Percentiles rank a stretch among this genome's conserved stretches.
Evolutionary conservation across 2,329 filamentous ascomycete genomes (phyloP).

Genomic region (Aspergillus ibericus): DNA sequence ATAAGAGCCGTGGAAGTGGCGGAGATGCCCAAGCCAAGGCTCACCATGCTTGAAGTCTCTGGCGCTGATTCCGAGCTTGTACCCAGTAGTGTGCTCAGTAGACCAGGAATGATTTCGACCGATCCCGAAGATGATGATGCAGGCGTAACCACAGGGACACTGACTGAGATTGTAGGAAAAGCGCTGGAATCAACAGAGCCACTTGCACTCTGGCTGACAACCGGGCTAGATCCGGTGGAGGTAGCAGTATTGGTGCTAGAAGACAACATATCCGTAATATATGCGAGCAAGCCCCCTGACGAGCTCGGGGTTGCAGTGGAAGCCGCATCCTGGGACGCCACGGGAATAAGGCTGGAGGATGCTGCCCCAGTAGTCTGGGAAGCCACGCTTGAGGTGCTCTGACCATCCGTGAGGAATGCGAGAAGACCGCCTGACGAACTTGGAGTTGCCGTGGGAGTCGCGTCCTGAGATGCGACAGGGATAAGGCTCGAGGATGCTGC

Average conservation of each 20-base stretch:
- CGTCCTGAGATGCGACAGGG: neutral
- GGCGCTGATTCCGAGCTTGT: neutral
- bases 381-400: neutral
- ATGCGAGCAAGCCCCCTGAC: neutral
- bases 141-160: constrained; percentile 24
- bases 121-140: constrained; percentile 4
- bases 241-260: neutral
- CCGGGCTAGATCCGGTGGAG: neutral
- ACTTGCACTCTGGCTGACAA: neutral
- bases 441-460: neutral
- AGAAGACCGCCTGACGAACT: constrained; percentile 3
- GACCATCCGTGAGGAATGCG: neutral
- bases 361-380: constrained; percentile 1
- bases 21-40: neutral
- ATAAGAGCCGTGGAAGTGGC: constrained; percentile 4
- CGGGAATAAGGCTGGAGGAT: neutral
- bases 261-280: neutral
- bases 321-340: neutral
- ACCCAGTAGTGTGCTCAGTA: constrained; percentile 5
- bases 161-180: constrained; percentile 27
- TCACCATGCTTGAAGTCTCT: neutral
- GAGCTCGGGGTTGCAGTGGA: constrained; percentile 3
- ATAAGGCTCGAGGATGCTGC: neutral
- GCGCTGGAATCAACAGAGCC: neutral
- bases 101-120: neutral